phyloP scores from a whole-genome alignment of 1,284 basidiomycete species.

The Sanghuangporus sanghuang region DNA sequence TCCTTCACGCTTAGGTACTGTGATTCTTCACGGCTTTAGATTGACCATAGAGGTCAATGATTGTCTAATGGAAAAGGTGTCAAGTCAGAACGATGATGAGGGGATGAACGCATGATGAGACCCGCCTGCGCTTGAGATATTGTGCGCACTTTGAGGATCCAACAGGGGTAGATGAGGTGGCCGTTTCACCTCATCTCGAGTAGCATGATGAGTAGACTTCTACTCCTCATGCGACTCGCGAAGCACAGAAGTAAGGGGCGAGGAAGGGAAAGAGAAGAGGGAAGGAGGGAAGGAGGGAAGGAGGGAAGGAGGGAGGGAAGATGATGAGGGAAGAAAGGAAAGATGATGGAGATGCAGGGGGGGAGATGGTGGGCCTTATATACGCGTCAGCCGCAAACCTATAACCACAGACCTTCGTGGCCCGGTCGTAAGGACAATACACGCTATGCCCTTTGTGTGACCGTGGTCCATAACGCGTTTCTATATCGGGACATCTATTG shows the following conservation, averaged over 20 bases:
- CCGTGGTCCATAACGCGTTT: not conserved
- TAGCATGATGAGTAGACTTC: no score
- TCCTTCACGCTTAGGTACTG: no score
- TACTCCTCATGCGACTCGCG: not conserved
- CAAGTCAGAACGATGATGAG: no score
- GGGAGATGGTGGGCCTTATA: not conserved
- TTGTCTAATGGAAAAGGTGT: no score
- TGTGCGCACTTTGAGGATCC: no score
- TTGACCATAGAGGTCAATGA: no score
- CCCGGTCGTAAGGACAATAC: not conserved
- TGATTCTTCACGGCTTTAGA: no score
- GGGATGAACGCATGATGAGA: no score
- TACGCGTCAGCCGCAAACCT: not conserved
- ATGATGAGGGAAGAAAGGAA: not conserved
- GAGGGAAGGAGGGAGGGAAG: not conserved
- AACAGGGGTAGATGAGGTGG: not conserved
- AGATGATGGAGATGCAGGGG: not conserved
- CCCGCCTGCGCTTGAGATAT: no score
- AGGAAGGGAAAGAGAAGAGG: not conserved
- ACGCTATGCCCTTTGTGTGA: not conserved
- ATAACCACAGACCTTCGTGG: not conserved
- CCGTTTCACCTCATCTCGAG: not conserved
- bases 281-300: not conserved
- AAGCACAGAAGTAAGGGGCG: not conserved
- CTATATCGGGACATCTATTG: not conserved